These are phyloP conservation scores for Apium graveolens DNA, from an alignment of 129 eudicot species.

Conservation along the genomic window DNA sequence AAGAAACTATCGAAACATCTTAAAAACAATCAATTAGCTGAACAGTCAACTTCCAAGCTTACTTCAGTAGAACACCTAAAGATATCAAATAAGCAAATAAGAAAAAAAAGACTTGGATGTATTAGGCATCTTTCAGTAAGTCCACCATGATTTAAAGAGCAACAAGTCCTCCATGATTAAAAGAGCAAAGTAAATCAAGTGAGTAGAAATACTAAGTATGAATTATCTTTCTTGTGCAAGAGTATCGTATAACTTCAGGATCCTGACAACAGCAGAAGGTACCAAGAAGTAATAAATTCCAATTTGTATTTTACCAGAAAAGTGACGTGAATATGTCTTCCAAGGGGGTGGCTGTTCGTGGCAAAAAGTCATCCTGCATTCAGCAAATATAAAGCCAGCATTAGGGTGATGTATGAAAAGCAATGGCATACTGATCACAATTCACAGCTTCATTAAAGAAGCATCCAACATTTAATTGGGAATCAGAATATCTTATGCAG, in stretches of 20 bases:
- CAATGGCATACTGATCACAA: not conserved
- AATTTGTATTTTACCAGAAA: slow-evolving; percentile 52
- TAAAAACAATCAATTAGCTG: not conserved
- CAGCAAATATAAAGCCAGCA: not conserved
- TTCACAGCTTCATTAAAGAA: not conserved
- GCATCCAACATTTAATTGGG: not conserved
- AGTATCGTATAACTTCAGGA: not conserved
- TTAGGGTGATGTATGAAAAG: not conserved
- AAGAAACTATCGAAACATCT: not conserved
- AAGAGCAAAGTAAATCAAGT: not conserved
- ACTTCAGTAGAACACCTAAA: not conserved
- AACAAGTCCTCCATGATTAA: not conserved
- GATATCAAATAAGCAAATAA: not conserved
- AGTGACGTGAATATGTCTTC: slow-evolving; percentile 95
- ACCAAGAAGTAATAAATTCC: not conserved
- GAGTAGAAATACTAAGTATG: not conserved
- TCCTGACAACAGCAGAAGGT: not conserved
- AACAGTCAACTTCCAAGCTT: not conserved
- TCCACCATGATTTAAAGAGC: not conserved
- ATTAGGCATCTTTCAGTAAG: not conserved
- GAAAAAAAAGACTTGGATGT: no score
- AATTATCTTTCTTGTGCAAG: not conserved
- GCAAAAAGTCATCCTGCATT: slow-evolving; percentile 95
- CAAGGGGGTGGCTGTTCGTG: slow-evolving; percentile 96
- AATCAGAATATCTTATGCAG: not conserved